phyloP scores from a whole-genome alignment of 2,329 filamentous ascomycete genomes.

The Madurella mycetomatis region DNA sequence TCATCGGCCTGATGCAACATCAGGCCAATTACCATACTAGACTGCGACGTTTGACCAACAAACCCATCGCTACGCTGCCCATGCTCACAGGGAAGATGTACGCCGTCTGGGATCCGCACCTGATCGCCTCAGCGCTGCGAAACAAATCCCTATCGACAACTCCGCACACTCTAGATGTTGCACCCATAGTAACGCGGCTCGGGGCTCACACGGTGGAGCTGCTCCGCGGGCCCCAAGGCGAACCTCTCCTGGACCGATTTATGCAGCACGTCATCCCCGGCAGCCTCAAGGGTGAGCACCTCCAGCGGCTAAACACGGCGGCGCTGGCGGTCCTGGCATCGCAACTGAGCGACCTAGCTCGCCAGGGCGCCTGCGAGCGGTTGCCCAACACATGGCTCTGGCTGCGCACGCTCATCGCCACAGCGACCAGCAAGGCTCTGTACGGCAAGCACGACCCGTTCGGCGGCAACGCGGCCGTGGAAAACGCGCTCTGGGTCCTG shows the following conservation, averaged over 20 bases:
- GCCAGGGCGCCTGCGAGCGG: background rate
- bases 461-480: background rate
- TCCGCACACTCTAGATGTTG: constrained; percentile 3
- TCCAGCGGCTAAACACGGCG: background rate
- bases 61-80: constrained; percentile 16
- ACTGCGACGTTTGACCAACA: background rate
- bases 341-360: background rate
- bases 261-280: constrained; percentile 3
- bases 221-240: background rate
- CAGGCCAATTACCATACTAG: constrained; percentile 11
- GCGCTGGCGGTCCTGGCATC: background rate
- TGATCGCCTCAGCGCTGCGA: constrained; percentile 14
- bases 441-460: constrained; percentile 16
- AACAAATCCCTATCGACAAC: constrained; percentile 13
- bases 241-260: background rate
- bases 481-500: constrained; percentile 32
- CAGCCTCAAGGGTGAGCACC: background rate
- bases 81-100: constrained; percentile 22
- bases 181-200: background rate
- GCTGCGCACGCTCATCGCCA: constrained; percentile 3
- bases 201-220: background rate
- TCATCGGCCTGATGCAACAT: constrained; percentile 17
- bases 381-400: constrained; percentile 13
- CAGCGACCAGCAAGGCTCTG: constrained; percentile 1
- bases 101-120: constrained; percentile 17